These are phyloP conservation scores for Quercus alba DNA, from an alignment of 306 rosid species.

Conservation along the genomic window DNA sequence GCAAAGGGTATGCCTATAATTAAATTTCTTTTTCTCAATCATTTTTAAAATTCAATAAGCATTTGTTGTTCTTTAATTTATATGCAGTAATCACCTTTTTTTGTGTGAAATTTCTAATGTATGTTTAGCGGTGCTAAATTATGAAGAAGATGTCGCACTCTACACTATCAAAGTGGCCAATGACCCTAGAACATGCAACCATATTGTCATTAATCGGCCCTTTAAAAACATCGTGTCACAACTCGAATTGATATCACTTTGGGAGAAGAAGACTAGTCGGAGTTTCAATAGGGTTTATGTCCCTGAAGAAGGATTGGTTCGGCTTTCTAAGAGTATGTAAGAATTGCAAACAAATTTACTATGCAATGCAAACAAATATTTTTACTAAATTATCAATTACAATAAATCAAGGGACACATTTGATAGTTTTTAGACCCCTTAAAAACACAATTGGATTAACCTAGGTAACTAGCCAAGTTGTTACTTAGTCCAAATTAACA, in stretches of 20 bases:
- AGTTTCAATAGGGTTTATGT: slow-evolving; percentile 10
- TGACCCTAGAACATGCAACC: slow-evolving; percentile 38
- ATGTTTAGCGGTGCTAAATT: slow-evolving; percentile 35
- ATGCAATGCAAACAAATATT: too few species aligned
- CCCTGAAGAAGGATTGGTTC: slow-evolving; percentile 21
- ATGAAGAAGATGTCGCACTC: slow-evolving; percentile 35
- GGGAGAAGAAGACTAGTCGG: slow-evolving; percentile 36
- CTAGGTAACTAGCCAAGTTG: too few species aligned
- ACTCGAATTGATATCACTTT: slow-evolving; percentile 37
- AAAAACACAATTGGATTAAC: too few species aligned
- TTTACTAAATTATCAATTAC: too few species aligned
- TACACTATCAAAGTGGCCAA: slow-evolving; percentile 47
- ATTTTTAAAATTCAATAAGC: not conserved
- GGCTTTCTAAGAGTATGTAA: slow-evolving; percentile 24
- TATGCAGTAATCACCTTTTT: not conserved
- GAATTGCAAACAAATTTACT: too few species aligned
- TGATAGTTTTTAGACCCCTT: too few species aligned
- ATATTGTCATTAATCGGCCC: slow-evolving; percentile 24
- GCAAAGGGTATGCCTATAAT: slow-evolving; percentile 24
- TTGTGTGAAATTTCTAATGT: not conserved
- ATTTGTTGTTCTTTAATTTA: not conserved
- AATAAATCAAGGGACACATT: too few species aligned
- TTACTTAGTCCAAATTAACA: too few species aligned
- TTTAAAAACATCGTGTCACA: slow-evolving; percentile 30
- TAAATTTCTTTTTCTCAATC: not conserved